Evolutionary conservation across 2,329 filamentous ascomycete species (phyloP).

Genomic region (Neopestalotiopsis clavispora): DNA sequence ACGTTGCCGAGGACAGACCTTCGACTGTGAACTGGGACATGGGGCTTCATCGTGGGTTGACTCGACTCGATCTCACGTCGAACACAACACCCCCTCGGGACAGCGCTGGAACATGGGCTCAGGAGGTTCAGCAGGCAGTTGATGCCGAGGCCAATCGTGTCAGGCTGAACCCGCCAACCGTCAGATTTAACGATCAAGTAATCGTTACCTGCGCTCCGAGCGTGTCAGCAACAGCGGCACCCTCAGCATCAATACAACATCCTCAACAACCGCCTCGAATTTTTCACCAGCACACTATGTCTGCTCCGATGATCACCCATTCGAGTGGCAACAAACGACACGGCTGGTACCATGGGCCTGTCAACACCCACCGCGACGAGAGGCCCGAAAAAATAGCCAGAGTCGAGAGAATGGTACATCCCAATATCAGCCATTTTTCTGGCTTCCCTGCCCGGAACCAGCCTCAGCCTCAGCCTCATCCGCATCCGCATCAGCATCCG

Average conservation of each 20-base stretch:
- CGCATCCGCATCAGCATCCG: slow-evolving; percentile 25
- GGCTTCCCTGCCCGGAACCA: slow-evolving; percentile 52
- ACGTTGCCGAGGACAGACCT: slow-evolving; percentile 51
- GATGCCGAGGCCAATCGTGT: slow-evolving; percentile 59
- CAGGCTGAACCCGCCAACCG: slow-evolving; percentile 50
- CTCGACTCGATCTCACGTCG: slow-evolving; percentile 66
- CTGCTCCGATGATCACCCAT: slow-evolving; percentile 60
- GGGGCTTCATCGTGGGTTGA: slow-evolving; percentile 69
- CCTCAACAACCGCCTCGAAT: slow-evolving; percentile 27
- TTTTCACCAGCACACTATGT: slow-evolving; percentile 63
- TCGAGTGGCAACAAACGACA: slow-evolving; percentile 68
- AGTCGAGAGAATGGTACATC: slow-evolving; percentile 62
- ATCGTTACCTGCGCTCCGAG: slow-evolving; percentile 28
- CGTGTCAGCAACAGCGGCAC: background rate
- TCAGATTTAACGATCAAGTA: slow-evolving; percentile 59
- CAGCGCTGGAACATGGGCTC: slow-evolving; percentile 59
- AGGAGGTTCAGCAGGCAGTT: slow-evolving; percentile 59
- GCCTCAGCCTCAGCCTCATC: slow-evolving; percentile 23
- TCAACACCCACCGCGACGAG: slow-evolving; percentile 41
- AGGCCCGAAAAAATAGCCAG: slow-evolving; percentile 47
- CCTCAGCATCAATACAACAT: too few relatives aligned
- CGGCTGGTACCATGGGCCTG: slow-evolving; percentile 71
- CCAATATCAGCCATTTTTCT: slow-evolving; percentile 57
- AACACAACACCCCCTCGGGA: slow-evolving; percentile 54
- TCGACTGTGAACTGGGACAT: slow-evolving; percentile 67